Conservation (phyloP, 2,329 filamentous ascomycete species). For the Metarhizium robertsii region DNA sequence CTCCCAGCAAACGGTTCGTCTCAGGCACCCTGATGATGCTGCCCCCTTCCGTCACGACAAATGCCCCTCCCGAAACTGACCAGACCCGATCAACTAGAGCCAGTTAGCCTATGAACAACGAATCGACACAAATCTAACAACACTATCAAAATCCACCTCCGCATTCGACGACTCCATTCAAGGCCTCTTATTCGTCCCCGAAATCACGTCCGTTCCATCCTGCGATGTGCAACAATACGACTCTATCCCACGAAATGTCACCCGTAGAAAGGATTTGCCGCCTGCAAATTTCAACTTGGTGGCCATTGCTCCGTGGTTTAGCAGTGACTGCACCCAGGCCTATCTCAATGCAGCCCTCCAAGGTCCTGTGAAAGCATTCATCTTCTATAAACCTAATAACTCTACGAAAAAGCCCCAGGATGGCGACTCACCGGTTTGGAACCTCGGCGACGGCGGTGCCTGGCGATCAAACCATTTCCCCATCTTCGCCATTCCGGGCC, state of each 20-base stretch:
- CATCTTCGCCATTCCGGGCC: conserved; percentile 70
- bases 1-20: conserved; percentile 44
- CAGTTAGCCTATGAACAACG: conserved; percentile 44
- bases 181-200: conserved; percentile 80
- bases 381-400: conserved; percentile 53
- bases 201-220: conserved; percentile 44
- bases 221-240: conserved; percentile 55
- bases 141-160: conserved; percentile 61
- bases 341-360: conserved; percentile 56
- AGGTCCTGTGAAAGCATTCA: conserved; percentile 52
- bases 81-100: conserved; percentile 15
- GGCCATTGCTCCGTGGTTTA: conserved; percentile 82
- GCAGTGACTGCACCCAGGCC: conserved; percentile 58
- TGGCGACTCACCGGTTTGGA: conserved; percentile 57
- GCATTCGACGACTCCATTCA: conserved; percentile 52
- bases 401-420: conserved; percentile 54
- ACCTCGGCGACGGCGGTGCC: conserved; percentile 54
- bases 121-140: conserved; percentile 55
- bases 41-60: background rate
- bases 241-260: conserved; percentile 69
- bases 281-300: conserved; percentile 63
- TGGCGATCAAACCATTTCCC: conserved; percentile 70
- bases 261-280: conserved; percentile 60
- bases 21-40: background rate
- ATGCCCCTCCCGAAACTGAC: background rate